Base-by-base conservation (phyloP, 75 land plant genomes). In the Cupressus sempervirens region DNA sequence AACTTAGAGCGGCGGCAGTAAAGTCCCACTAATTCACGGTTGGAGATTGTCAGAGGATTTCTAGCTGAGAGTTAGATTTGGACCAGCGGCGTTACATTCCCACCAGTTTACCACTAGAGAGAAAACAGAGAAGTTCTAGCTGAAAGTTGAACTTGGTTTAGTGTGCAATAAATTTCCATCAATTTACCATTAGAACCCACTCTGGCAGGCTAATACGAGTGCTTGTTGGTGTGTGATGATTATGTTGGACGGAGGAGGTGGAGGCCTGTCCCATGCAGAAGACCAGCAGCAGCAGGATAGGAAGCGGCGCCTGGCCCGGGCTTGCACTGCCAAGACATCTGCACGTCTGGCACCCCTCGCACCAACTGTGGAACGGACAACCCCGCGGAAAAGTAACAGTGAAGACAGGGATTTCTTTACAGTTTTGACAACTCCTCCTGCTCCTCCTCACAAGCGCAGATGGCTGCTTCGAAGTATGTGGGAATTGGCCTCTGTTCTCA, bases 401-500 rank as follows among this genome's bases (percentile, higher is more conserved):
- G 83, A 82, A 30, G 83, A 82, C 65, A 52, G 83, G 14, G 62
- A 82, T 54, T 82, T 82, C 83, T 15, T 12, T 34, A 82, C 83
- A 8, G 65, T 82, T 32, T 54, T 82, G 35, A 82, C 83, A 0
- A 15, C 83, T 53, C 83, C 83, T 30, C 83, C 83, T 30, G 40
- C 83, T 30, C 83, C 65, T 50, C 18, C 62, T 23, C 38, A 82
- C 54, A 29, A 16, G 2, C 83, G 41, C 9, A 85, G 91, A 72
- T 54, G 38, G 34, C 87, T 74, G 83, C 91, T 98, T 32, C 96
- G 99, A 2, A 84, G 56, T 84, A 90, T 93, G 87, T 96, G 99
- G 99, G 99, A 96, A 88, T 88, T 98, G 62, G 99, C 99, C 4
- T 92, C 97, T 10, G 92, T 98, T 40, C 87, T 94, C 81, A 90